A percentile compares a stretch with the other conserved stretches of the same genome.
Evolutionary conservation across 768 basidiomycete genomes (phyloP).

Genomic region (Termitomyces titanicus): DNA sequence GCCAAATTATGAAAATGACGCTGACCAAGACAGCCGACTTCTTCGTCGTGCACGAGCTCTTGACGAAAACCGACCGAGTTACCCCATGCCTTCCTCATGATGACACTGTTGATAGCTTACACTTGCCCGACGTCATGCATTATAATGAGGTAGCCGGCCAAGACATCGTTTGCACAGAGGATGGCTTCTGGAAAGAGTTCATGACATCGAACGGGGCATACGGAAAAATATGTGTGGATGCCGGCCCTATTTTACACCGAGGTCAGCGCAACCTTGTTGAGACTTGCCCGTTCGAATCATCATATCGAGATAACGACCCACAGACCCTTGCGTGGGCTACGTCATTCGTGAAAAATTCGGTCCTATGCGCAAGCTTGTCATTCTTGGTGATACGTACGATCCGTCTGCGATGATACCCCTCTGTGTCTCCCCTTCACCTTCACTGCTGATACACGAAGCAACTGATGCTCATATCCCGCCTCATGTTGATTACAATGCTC

Average conservation of each 20-base stretch:
- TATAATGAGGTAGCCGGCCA: conserved; percentile 59
- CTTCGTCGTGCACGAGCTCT: conserved; percentile 78
- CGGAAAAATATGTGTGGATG: conserved; percentile 56
- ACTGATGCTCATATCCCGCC: conserved; percentile 71
- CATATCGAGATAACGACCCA: background rate
- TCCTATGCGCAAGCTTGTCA: conserved; percentile 59
- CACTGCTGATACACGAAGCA: conserved; percentile 83
- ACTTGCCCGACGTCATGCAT: conserved; percentile 43
- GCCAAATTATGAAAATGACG: conserved; percentile 68
- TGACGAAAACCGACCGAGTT: conserved; percentile 48
- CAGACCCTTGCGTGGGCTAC: conserved; percentile 81
- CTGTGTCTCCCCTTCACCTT: conserved; percentile 42
- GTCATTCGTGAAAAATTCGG: conserved; percentile 56
- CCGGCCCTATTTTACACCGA: conserved; percentile 74
- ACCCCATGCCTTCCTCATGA: conserved; percentile 44
- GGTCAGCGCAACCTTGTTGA: conserved; percentile 36
- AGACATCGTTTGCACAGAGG: conserved; percentile 50
- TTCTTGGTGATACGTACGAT: conserved; percentile 78
- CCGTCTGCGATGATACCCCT: conserved; percentile 57
- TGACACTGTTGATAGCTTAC: conserved; percentile 13
- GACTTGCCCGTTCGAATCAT: background rate
- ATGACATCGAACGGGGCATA: conserved; percentile 32
- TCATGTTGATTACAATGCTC: conserved; percentile 46
- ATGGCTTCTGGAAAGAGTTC: conserved; percentile 69
- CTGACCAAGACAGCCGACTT: conserved; percentile 53